These are phyloP conservation scores for Immersiella caudata DNA, from an alignment of 495 filamentous ascomycete species.

Conservation along the genomic window DNA sequence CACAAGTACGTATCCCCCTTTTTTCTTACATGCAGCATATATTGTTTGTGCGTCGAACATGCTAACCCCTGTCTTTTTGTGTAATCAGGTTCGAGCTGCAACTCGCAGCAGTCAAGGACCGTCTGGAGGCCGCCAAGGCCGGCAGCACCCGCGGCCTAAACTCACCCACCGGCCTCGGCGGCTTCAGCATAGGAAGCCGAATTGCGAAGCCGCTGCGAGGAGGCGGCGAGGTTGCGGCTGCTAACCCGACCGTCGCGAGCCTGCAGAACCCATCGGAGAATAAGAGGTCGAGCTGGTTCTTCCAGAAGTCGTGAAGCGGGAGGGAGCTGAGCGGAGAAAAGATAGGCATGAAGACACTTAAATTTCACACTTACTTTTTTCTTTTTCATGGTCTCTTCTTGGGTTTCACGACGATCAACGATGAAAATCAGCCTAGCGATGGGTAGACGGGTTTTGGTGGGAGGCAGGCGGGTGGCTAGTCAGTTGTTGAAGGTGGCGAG, in stretches of 20 bases:
- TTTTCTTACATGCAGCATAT: background rate
- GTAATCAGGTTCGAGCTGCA: slow-evolving; percentile 85
- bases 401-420: background rate
- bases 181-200: slow-evolving; percentile 80
- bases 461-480: background rate
- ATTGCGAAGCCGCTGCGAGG: slow-evolving; percentile 98
- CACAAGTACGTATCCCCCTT: slow-evolving; percentile 70
- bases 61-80: background rate
- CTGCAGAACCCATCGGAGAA: slow-evolving; percentile 54
- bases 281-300: slow-evolving; percentile 63
- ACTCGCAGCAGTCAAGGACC: slow-evolving; percentile 95
- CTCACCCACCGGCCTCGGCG: slow-evolving; percentile 60
- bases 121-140: slow-evolving; percentile 91
- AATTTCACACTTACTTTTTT: background rate
- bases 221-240: slow-evolving; percentile 71
- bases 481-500: background rate
- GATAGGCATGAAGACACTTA: background rate
- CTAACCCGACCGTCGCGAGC: slow-evolving; percentile 55
- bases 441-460: background rate
- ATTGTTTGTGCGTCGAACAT: background rate
- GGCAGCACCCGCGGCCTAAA: slow-evolving; percentile 82
- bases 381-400: background rate
- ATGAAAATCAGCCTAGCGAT: background rate
- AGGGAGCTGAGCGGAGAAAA: background rate
- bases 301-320: slow-evolving; percentile 48